Conservation (phyloP, 2,329 filamentous ascomycete genomes). For the Monilinia fructicola region DNA sequence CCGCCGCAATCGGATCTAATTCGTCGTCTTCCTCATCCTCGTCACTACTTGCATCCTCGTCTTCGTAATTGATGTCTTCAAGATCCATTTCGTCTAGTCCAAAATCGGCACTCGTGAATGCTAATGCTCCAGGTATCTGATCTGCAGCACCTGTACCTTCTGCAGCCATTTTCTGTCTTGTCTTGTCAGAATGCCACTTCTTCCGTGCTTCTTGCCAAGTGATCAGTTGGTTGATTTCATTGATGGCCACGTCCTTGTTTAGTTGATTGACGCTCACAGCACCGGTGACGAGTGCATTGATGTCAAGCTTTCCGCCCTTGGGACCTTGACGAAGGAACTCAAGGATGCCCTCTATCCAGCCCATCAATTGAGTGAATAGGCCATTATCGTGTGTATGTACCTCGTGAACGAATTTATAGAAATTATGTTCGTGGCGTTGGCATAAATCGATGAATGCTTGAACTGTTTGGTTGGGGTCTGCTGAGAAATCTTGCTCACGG, state of each 20-base stretch:
- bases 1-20: conserved; percentile 82
- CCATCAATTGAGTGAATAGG: conserved; percentile 93
- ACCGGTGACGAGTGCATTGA: conserved; percentile 89
- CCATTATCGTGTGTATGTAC: conserved; percentile 97
- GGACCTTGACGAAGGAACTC: conserved; percentile 89
- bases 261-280: conserved; percentile 66
- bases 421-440: conserved; percentile 89
- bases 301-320: conserved; percentile 80
- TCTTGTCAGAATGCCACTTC: conserved; percentile 98
- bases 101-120: conserved; percentile 81
- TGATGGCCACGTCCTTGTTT: conserved; percentile 68
- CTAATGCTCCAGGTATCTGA: conserved; percentile 53
- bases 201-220: conserved; percentile 93
- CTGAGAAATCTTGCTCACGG: conserved; percentile 75
- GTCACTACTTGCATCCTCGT: conserved; percentile 59
- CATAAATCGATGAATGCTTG: conserved; percentile 98
- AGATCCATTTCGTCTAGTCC: conserved; percentile 85
- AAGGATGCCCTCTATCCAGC: conserved; percentile 93
- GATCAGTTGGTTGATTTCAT: conserved; percentile 83
- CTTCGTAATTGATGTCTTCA: conserved; percentile 79
- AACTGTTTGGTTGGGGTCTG: conserved; percentile 96
- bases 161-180: conserved; percentile 96
- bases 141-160: conserved; percentile 58
- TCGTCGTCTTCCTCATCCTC: conserved; percentile 75
- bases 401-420: conserved; percentile 99